A percentile compares a stretch with the other conserved stretches of the same genome.
phyloP scores from a whole-genome alignment of 495 filamentous ascomycete species.

The Aspergillus olivimuriae region DNA sequence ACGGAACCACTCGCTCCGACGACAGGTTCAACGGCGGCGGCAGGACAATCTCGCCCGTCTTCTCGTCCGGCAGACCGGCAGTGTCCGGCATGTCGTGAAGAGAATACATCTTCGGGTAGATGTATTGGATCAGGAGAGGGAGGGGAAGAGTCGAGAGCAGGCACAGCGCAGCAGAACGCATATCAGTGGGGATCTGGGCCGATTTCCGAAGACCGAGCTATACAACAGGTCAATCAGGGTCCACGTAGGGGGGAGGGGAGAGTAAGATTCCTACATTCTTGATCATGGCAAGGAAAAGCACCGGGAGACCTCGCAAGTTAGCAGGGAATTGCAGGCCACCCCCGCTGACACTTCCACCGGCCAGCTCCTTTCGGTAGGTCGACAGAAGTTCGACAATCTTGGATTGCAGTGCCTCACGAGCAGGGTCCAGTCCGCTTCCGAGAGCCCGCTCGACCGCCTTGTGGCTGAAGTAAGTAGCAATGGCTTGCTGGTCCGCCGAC shows the following conservation, averaged over 20 bases:
- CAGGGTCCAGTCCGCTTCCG: slow-evolving; percentile 79
- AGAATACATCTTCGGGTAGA: slow-evolving; percentile 90
- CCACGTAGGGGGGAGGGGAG: not conserved
- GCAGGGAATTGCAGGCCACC: slow-evolving; percentile 88
- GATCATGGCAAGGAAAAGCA: slow-evolving; percentile 87
- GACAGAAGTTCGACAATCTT: slow-evolving; percentile 90
- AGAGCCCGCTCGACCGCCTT: slow-evolving; percentile 92
- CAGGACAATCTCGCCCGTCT: slow-evolving; percentile 80
- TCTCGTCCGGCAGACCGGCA: slow-evolving; percentile 75
- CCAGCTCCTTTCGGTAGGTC: slow-evolving; percentile 95
- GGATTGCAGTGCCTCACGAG: slow-evolving; percentile 79
- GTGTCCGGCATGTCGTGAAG: slow-evolving; percentile 98
- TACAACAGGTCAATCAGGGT: slow-evolving; percentile 17
- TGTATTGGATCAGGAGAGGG: slow-evolving; percentile 91
- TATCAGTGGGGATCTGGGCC: slow-evolving; percentile 91
- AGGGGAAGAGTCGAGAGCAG: slow-evolving; percentile 87
- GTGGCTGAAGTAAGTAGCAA: slow-evolving; percentile 92
- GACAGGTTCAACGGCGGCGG: slow-evolving; percentile 83
- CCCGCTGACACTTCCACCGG: slow-evolving; percentile 89
- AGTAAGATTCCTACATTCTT: slow-evolving; percentile 65
- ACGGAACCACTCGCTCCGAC: slow-evolving; percentile 78
- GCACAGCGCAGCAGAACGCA: slow-evolving; percentile 88
- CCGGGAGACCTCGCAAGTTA: slow-evolving; percentile 80
- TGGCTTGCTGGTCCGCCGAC: slow-evolving; percentile 87
- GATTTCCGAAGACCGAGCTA: slow-evolving; percentile 90